These are phyloP conservation scores for Penicillium sp. DNA, from an alignment of 2,329 filamentous ascomycete genomes.

Conservation along the genomic window DNA sequence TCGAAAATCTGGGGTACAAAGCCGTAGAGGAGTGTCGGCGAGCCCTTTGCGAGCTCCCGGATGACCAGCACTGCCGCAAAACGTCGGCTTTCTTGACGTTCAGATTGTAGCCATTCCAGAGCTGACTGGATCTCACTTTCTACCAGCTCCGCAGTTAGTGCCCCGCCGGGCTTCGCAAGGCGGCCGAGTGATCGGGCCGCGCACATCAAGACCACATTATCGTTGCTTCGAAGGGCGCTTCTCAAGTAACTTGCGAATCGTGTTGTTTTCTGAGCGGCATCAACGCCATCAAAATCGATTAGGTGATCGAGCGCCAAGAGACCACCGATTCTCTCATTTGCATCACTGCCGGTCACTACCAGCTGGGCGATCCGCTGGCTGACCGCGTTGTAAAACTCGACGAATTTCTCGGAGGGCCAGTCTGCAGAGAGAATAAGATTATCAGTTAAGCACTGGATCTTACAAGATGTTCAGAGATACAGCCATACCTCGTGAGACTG, in stretches of 20 bases:
- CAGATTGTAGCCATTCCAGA: conserved; percentile 93
- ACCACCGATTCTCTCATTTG: conserved; percentile 82
- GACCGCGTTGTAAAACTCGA: conserved; percentile 63
- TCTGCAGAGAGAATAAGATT: conserved; percentile 48
- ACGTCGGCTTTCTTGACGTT: conserved; percentile 84
- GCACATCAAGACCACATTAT: conserved; percentile 82
- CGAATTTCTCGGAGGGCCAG: conserved; percentile 73
- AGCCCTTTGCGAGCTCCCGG: conserved; percentile 84
- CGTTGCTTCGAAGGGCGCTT: conserved; percentile 81
- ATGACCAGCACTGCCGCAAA: conserved; percentile 91
- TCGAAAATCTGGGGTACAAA: conserved; percentile 95
- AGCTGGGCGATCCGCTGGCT: conserved; percentile 64
- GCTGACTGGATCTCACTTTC: conserved; percentile 96
- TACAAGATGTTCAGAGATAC: not conserved
- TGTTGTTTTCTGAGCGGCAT: conserved; percentile 87
- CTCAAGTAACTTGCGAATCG: conserved; percentile 89
- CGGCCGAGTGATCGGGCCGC: conserved; percentile 86
- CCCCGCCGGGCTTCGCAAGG: conserved; percentile 85
- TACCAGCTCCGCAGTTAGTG: conserved; percentile 89
- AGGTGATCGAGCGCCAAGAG: conserved; percentile 87
- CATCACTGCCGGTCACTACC: conserved; percentile 79
- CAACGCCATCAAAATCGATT: conserved; percentile 94
- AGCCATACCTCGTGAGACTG: conserved; percentile 44
- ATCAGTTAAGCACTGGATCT: conserved; percentile 10
- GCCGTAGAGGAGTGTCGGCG: conserved; percentile 89